Conservation (phyloP, 2,329 filamentous ascomycete species). For the Penicillium sclerotiorum region DNA sequence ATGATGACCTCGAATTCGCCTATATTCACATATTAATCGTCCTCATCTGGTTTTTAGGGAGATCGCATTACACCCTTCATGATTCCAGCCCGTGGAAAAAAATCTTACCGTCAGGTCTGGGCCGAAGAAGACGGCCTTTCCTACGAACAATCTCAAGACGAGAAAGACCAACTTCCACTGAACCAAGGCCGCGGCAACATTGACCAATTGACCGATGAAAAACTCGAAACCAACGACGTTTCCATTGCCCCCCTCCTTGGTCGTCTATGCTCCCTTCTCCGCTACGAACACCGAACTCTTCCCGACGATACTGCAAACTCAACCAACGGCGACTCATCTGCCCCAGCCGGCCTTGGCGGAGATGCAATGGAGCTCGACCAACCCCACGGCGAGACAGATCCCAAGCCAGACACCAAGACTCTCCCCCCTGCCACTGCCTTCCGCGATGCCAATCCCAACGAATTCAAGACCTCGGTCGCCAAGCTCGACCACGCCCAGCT, state of each 20-base stretch:
- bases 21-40: not conserved
- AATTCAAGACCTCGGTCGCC: constrained; percentile 76
- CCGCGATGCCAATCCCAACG: constrained; percentile 72
- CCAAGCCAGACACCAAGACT: constrained; percentile 39
- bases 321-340: constrained; percentile 48
- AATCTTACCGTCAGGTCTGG: constrained; percentile 89
- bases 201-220: constrained; percentile 81
- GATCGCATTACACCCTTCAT: constrained; percentile 82
- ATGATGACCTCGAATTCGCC: not conserved
- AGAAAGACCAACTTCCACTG: constrained; percentile 67
- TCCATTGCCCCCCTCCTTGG: constrained; percentile 85
- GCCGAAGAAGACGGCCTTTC: constrained; percentile 86
- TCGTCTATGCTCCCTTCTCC: constrained; percentile 76
- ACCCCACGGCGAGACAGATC: constrained; percentile 47
- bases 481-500: constrained; percentile 84
- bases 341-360: constrained; percentile 40
- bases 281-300: constrained; percentile 65
- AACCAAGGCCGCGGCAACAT: constrained; percentile 85
- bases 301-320: constrained; percentile 61
- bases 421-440: constrained; percentile 75
- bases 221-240: constrained; percentile 85
- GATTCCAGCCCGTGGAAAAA: constrained; percentile 81
- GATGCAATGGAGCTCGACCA: constrained; percentile 55
- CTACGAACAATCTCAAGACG: constrained; percentile 66
- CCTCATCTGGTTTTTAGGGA: constrained; percentile 51